A percentile compares a stretch with the other conserved stretches of the same genome.
These are phyloP conservation scores for Candida corydali DNA, from an alignment of 805 yeast genomes.

Conservation along the genomic window DNA sequence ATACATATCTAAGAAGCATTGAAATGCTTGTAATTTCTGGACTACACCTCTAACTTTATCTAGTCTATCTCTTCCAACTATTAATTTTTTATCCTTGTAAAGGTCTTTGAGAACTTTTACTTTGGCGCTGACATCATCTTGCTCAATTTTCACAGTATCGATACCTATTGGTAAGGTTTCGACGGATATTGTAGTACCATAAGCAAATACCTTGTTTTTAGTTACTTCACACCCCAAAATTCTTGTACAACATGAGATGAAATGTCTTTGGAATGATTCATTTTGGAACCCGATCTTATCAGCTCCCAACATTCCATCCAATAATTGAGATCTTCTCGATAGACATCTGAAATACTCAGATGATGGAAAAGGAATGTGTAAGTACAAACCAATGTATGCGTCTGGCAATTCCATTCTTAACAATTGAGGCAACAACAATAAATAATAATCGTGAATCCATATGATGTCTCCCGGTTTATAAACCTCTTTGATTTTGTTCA, in stretches of 20 bases:
- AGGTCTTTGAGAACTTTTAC: conserved; percentile 60
- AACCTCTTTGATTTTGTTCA: conserved; percentile 65
- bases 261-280: conserved; percentile 83
- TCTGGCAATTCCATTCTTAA: conserved; percentile 72
- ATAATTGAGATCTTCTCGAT: conserved; percentile 72
- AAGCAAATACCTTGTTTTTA: conserved; percentile 55
- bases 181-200: conserved; percentile 73
- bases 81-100: conserved; percentile 65
- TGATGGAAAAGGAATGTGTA: conserved; percentile 93
- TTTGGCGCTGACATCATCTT: conserved; percentile 60
- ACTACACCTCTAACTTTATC: conserved; percentile 91
- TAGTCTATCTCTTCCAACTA: conserved; percentile 90
- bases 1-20: conserved; percentile 78
- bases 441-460: conserved; percentile 90
- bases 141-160: conserved; percentile 64
- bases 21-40: conserved; percentile 90
- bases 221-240: conserved; percentile 77
- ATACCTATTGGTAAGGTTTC: conserved; percentile 87
- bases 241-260: conserved; percentile 84
- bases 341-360: conserved; percentile 90
- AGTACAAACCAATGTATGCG: conserved; percentile 69
- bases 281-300: conserved; percentile 85
- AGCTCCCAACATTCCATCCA: conserved; percentile 91
- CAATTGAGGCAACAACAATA: conserved; percentile 77
- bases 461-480: conserved; percentile 87